These are phyloP conservation scores for Neurospora cerealis DNA, from an alignment of 495 filamentous ascomycete genomes.

Conservation along the genomic window DNA sequence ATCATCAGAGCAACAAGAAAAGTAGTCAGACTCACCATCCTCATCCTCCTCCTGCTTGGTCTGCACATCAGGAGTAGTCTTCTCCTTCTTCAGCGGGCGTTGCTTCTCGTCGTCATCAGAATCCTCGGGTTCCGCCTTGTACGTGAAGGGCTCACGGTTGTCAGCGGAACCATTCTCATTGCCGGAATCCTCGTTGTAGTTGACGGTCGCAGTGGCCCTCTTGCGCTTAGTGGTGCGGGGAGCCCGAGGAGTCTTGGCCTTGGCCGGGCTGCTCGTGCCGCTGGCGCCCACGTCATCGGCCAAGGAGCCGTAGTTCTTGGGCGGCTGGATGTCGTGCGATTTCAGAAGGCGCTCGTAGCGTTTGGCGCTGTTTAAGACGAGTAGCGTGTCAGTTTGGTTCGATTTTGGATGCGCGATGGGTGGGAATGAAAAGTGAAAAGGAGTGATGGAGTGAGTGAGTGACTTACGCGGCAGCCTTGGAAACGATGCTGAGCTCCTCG, in stretches of 20 bases:
- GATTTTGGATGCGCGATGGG: background rate
- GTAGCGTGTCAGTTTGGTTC: background rate
- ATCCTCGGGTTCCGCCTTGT: background rate
- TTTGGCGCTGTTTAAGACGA: conserved; percentile 22
- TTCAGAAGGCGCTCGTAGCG: conserved; percentile 57
- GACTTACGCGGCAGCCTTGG: conserved; percentile 61
- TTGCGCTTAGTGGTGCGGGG: background rate
- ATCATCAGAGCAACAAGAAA: background rate
- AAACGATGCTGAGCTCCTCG: conserved; percentile 50
- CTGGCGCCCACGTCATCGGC: background rate
- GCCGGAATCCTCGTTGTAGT: background rate
- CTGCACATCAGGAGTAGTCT: background rate
- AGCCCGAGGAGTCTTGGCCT: background rate
- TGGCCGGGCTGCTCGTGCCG: background rate
- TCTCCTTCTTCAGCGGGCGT: background rate
- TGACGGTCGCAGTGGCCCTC: background rate
- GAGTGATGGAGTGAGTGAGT: background rate
- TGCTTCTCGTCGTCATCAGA: background rate
- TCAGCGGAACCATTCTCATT: background rate
- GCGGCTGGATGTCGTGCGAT: conserved; percentile 35
- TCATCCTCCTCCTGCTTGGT: background rate
- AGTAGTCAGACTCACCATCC: conserved; percentile 11
- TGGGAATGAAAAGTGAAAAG: background rate
- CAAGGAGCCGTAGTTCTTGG: background rate
- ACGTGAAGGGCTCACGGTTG: background rate